phyloP scores from a whole-genome alignment of 306 rosid species.

The Vigna angularis region DNA sequence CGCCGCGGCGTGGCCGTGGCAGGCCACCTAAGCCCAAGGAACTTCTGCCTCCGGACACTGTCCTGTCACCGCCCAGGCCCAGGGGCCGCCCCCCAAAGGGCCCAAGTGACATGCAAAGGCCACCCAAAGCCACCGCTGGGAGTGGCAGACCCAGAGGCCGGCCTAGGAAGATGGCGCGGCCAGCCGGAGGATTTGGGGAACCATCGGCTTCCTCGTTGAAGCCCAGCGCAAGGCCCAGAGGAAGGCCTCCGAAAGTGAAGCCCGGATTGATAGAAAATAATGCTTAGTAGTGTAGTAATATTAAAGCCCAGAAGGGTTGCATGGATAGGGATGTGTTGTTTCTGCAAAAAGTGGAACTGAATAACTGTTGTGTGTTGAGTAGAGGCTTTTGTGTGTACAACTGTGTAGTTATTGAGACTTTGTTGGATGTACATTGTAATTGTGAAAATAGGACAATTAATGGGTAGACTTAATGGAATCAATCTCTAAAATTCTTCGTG shows the following conservation, averaged over 20 bases:
- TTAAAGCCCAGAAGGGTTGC: constrained; percentile 14
- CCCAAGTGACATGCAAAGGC: constrained; percentile 56
- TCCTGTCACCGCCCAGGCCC: constrained; percentile 44
- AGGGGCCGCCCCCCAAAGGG: constrained; percentile 76
- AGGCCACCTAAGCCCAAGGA: constrained; percentile 71
- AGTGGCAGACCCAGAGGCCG: constrained; percentile 74
- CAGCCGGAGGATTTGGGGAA: constrained; percentile 34
- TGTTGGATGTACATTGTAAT: constrained; percentile 19
- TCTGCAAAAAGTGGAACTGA: background rate
- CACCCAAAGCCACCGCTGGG: constrained; percentile 42
- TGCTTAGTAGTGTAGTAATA: constrained; percentile 49
- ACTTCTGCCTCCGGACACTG: background rate
- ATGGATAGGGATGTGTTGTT: constrained; percentile 47
- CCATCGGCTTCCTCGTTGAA: background rate
- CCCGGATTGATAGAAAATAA: constrained; percentile 53
- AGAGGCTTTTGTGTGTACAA: constrained; percentile 30
- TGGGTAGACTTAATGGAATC: constrained; percentile 15
- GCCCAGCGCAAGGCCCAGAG: constrained; percentile 57
- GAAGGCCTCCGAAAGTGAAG: constrained; percentile 82
- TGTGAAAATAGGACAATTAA: constrained; percentile 23
- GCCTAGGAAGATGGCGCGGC: constrained; percentile 70
- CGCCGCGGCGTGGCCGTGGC: constrained; percentile 82
- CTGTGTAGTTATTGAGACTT: constrained; percentile 10
- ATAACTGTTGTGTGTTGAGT: background rate
- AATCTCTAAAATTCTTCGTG: background rate